phyloP scores from a whole-genome alignment of 2,329 filamentous ascomycete genomes.

The Ophiosphaerella korrae region DNA sequence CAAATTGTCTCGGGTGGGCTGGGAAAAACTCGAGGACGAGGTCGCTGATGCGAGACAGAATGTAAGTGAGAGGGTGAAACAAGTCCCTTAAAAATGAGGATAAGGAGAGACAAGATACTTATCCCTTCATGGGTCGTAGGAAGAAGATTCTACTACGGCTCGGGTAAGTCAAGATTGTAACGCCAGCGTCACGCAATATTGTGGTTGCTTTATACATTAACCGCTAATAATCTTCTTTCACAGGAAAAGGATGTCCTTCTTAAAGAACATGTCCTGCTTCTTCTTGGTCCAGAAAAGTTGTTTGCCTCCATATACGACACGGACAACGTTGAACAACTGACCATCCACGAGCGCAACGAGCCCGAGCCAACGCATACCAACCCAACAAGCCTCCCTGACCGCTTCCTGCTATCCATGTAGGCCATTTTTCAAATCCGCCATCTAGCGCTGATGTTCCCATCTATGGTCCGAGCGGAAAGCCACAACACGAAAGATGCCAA shows the following conservation, averaged over 20 bases:
- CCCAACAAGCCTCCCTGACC: slow-evolving; percentile 18
- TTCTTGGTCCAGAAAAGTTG: slow-evolving; percentile 13
- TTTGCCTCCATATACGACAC: slow-evolving; percentile 7
- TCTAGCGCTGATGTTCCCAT: slow-evolving; percentile 20
- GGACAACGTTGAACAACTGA: neutral
- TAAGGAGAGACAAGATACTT: too few species aligned
- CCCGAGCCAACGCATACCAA: slow-evolving; percentile 10
- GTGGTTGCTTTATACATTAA: slow-evolving; percentile 6
- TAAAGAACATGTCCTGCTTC: slow-evolving; percentile 18
- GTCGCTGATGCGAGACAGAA: slow-evolving; percentile 15
- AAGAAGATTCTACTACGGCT: neutral
- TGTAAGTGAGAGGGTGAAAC: slow-evolving; percentile 11
- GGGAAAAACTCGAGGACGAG: slow-evolving; percentile 17
- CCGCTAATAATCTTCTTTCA: neutral
- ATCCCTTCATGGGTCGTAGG: neutral
- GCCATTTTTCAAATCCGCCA: slow-evolving; percentile 25
- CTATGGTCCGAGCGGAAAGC: slow-evolving; percentile 13
- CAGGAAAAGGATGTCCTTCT: slow-evolving; percentile 18
- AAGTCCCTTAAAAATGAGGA: too few species aligned
- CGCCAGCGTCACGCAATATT: slow-evolving; percentile 1
- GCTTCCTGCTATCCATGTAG: slow-evolving; percentile 14
- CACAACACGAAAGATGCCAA: neutral
- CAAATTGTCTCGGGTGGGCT: slow-evolving; percentile 7
- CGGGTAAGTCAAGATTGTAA: neutral
- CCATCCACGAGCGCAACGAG: slow-evolving; percentile 8